phyloP scores from a whole-genome alignment of 768 basidiomycete genomes.

The Suillus tomentosus region DNA sequence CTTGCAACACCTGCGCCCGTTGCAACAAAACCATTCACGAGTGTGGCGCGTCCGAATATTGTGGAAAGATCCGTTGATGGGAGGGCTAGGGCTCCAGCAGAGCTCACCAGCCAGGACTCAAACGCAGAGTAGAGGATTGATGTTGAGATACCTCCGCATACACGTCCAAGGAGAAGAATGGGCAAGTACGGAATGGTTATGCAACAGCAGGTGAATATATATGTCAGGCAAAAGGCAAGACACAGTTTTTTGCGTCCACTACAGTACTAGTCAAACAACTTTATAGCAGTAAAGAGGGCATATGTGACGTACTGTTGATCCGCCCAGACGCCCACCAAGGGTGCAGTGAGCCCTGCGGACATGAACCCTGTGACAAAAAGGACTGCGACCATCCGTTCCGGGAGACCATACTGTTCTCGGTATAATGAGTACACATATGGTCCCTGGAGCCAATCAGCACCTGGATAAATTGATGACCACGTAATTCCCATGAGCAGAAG shows the following conservation, averaged over 20 bases:
- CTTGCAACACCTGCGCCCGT: conserved; percentile 64
- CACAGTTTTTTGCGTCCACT: conserved; percentile 72
- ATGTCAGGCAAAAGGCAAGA: conserved; percentile 70
- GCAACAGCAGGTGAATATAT: conserved; percentile 58
- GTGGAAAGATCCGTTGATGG: conserved; percentile 59
- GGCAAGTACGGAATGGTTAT: conserved; percentile 60
- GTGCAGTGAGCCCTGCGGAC: conserved; percentile 68
- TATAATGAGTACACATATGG: conserved; percentile 80
- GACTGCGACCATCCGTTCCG: conserved; percentile 64
- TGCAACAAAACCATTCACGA: conserved; percentile 74
- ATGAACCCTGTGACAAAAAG: conserved; percentile 80
- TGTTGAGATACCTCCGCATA: conserved; percentile 71
- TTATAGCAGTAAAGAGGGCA: neutral
- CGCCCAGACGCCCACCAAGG: conserved; percentile 75
- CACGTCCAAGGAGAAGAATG: conserved; percentile 60
- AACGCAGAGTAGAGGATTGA: conserved; percentile 77
- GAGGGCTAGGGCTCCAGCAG: conserved; percentile 52
- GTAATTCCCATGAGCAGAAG: neutral
- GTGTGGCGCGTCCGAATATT: conserved; percentile 73
- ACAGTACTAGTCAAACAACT: conserved; percentile 9
- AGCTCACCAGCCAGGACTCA: conserved; percentile 76
- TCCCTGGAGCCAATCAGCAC: conserved; percentile 80
- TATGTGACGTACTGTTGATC: conserved; percentile 61
- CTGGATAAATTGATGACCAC: conserved; percentile 33
- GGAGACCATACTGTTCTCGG: conserved; percentile 62